Conservation (phyloP, 768 basidiomycete species). For the Sarcodon sp. region DNA sequence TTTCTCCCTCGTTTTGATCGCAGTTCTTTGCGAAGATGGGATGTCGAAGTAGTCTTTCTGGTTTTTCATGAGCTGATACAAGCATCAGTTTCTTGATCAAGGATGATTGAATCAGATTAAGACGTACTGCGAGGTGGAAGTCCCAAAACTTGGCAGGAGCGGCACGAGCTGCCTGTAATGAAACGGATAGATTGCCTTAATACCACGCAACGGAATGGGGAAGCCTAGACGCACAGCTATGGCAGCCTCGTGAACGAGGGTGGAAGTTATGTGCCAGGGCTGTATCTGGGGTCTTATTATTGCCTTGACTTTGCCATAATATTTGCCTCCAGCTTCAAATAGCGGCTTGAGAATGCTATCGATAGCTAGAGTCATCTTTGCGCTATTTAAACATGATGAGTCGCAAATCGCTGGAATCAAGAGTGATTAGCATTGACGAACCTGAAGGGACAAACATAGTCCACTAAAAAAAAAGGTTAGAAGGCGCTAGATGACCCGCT, state of each 20-base stretch:
- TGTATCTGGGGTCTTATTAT: constrained; percentile 64
- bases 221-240: constrained; percentile 43
- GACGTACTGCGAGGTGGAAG: constrained; percentile 51
- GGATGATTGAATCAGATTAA: not conserved
- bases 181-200: not conserved
- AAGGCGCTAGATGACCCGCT: not conserved
- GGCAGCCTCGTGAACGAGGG: constrained; percentile 68
- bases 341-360: constrained; percentile 48
- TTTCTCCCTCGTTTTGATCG: constrained; percentile 61
- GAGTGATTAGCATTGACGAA: constrained; percentile 8
- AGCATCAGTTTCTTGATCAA: not conserved
- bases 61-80: constrained; percentile 54
- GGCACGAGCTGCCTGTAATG: constrained; percentile 43
- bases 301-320: constrained; percentile 60
- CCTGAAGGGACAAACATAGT: constrained; percentile 84
- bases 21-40: constrained; percentile 51
- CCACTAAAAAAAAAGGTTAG: constrained; percentile 32
- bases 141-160: constrained; percentile 74
- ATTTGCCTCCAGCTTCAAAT: constrained; percentile 43
- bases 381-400: constrained; percentile 22
- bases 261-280: constrained; percentile 73
- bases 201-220: not conserved
- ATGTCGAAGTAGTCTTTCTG: constrained; percentile 78
- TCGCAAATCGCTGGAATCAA: not conserved
- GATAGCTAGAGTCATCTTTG: constrained; percentile 47